Base-by-base conservation (phyloP, 2,329 filamentous ascomycete species). In the Talaromyces sp. region DNA sequence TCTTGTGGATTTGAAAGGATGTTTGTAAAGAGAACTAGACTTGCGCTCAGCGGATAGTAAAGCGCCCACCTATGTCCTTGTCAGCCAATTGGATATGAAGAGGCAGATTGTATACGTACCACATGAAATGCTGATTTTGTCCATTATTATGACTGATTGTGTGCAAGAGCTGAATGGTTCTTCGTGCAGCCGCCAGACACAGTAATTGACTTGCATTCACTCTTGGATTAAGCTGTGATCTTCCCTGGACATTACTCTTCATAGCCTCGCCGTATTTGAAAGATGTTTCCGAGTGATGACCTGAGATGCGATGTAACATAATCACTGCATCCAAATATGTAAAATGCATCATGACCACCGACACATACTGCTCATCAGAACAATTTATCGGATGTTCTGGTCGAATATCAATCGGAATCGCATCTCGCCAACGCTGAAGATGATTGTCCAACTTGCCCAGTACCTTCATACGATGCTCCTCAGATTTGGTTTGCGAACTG, bases 1-100 rank as follows among this genome's bases (percentile, higher is more conserved):
- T 63, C 50, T 27, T 63, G 61, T 49, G 61, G 61, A 22, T 63
- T 58, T n/a, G 61, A 57, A 9, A 63, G 61, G 17, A 63, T 63
- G 31, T 63, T 63, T n/a, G 61, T 58, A 27, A 63, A 57, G 11
- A 63, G 61, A n/a, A 39, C 52, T 5, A 63, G 61, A 27, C 61
- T 37, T 37, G 61, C 61, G 4, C 50, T 63, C 25, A 63, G 61
- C 10, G 61, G 41, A 19, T 63, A 63, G 27, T 63, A 63, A 1
- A 63, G 41, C 17, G 61, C 61, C 25, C 15, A 37, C 61, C 61
- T 63, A 39, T 1, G 3, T 10, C 19, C 1, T 2, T 22, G 13
- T 57, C 25, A 58, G 52, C 19, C 7, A 19, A 56, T 3, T 22
- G 3, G 25, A 45, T 35, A 52, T 13, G 35, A 50, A 56, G 22